Evolutionary conservation across 2,329 filamentous ascomycete species (phyloP).

Genomic region (Paraphaeosphaeria minitans): DNA sequence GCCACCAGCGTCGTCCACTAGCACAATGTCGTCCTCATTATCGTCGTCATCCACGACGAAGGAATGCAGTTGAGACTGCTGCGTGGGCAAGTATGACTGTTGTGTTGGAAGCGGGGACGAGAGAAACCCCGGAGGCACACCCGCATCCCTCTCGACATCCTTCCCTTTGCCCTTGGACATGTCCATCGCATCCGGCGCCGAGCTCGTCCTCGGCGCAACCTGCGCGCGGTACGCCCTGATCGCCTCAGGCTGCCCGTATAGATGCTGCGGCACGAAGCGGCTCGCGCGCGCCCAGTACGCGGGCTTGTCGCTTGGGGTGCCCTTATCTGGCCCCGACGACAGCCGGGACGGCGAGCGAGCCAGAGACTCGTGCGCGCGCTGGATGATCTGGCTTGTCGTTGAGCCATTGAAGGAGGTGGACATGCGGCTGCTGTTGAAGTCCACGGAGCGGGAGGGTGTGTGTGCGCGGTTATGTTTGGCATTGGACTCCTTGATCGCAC

Average conservation of each 20-base stretch:
- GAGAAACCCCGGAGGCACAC: conserved; percentile 16
- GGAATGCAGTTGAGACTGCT: conserved; percentile 1
- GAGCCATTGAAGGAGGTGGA: conserved; percentile 5
- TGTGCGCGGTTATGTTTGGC: not conserved
- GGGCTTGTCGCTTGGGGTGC: conserved; percentile 21
- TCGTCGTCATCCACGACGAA: conserved; percentile 15
- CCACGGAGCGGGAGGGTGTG: not conserved
- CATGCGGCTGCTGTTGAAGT: conserved; percentile 18
- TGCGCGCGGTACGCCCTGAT: conserved; percentile 33
- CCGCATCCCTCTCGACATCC: conserved; percentile 19
- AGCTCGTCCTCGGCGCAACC: conserved; percentile 13
- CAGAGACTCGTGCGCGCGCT: conserved; percentile 23
- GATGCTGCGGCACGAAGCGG: conserved; percentile 43
- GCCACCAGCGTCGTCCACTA: conserved; percentile 8
- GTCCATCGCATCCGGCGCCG: conserved; percentile 29
- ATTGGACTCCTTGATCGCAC: conserved; percentile 24
- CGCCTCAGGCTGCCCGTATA: conserved; percentile 42
- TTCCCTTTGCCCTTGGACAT: too few species aligned
- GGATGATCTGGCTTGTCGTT: conserved; percentile 23
- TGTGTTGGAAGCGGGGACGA: conserved; percentile 33
- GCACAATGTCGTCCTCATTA: conserved; percentile 14
- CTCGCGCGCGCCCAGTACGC: conserved; percentile 40
- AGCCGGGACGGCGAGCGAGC: conserved; percentile 12
- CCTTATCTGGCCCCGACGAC: conserved; percentile 17
- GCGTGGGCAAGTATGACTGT: conserved; percentile 21